Base-by-base conservation (phyloP, 1,139 yeast genomes). In the Nakaseomyces delphensis region DNA sequence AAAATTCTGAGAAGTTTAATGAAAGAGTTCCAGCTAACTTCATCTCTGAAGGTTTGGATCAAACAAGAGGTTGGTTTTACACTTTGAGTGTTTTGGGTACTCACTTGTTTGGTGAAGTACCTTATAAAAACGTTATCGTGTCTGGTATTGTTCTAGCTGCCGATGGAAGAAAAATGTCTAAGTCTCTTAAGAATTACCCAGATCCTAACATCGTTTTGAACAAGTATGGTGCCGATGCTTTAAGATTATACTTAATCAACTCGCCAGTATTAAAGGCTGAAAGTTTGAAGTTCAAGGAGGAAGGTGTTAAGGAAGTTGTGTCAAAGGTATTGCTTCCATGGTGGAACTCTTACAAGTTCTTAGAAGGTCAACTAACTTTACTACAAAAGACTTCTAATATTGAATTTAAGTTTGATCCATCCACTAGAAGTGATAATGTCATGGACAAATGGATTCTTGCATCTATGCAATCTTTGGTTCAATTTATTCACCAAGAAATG, bases 1-100 rank as follows among this genome's bases (percentile, higher is more conserved):
- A 89, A 68, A 76, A 77, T 60, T 68, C 77, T 60, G 86, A 83
- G 15, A 65, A 66, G 44, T 89, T 91, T 68, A 60, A 71, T 43
- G 64, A 74, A 46, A 76, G 84, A 41, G 91, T 83, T 79, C 98
- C 98, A 43, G 99, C 96, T 32, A 91, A 93, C 66, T 91, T 91
- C 67, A 93, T 91, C 57, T 83, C 96, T 48, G 99, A 91, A 72
- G 99, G 99, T 69, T 77, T 91, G 56, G 99, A 91, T 70, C 99
- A 91, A 72, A 91, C 99, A 43, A 85, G 99, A 77, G 99, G 99
- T 63, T 91, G 99, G 99, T 93, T 93, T 70, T 93, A 93, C 68
- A 91, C 98, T 41, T 74, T 93, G 63, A 82, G 95, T 36, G 96
- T 93, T 21, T 74, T 93, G 58, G 98, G 98, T 64, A 86, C 96